Evolutionary conservation across 2,329 filamentous ascomycete species (phyloP), one percentile per base, ranked within the genome.

Genomic region (Fusarium nematophilum): DNA sequence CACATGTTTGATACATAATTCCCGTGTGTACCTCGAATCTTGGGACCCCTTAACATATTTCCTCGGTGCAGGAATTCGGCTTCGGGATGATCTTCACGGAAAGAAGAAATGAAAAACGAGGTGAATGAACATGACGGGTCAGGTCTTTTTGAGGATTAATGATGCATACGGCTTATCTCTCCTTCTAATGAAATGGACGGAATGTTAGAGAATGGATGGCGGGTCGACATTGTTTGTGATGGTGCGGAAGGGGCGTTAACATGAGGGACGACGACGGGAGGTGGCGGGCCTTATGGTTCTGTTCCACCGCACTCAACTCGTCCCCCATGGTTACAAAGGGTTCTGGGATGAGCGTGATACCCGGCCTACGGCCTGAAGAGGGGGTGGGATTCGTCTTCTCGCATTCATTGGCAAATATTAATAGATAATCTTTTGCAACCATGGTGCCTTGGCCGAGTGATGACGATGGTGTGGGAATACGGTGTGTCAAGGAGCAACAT

Each of bases 1-100:
- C 73, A 76, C 73, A 76, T 77, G 70, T 72, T 74, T 75, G 70
- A 71, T 74, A 76, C 70, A 76, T 74, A 78, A 77, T 76, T 77
- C 74, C 73, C 73, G 65, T 69, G 69, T 73, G 69, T 67, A 70
- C 68, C 62, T 63, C 54, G 57, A 70, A 68, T 62, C 65, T 69
- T 70, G 57, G 61, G 60, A 56, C 62, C 64, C 46, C 65, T 65
- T 62, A 62, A 64, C 53, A 66, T 55, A 67, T 68, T 57, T 57
- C 53, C 53, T 61, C 51, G 57, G 54, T 64, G 62, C 53, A 59
- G 45, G 58, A 53, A 59, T 45, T 53, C 49, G 53, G 62, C 59
- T 50, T 65, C 50, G 48, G 55, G 53, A 52, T 55, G 58, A 72
- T 73, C 57, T 73, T 67, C 59, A 60, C 61, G 52, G 63, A 53